A percentile compares a stretch with the other conserved stretches of the same genome.
phyloP scores from a whole-genome alignment of 768 basidiomycete genomes.

The Psilocybe tampanensis region DNA sequence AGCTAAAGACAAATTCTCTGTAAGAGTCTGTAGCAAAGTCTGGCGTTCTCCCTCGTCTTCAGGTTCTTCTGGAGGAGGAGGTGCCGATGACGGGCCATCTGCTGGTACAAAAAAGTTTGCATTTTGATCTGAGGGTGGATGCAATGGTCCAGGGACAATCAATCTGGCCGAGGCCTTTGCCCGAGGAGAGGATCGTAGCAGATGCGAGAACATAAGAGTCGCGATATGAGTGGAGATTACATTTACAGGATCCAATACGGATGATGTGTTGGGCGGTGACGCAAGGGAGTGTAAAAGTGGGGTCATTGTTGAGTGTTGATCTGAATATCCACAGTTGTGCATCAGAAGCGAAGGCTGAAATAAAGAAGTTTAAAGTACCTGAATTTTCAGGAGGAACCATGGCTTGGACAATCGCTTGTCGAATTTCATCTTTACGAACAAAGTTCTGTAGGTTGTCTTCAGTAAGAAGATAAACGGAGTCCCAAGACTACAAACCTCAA shows the following conservation, averaged over 20 bases:
- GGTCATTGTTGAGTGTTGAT: conserved; percentile 50
- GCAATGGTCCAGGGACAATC: conserved; percentile 55
- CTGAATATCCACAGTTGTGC: neutral
- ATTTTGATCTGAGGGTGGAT: conserved; percentile 29
- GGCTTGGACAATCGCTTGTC: conserved; percentile 66
- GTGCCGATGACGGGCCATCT: conserved; percentile 50
- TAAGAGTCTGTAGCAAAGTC: conserved; percentile 79
- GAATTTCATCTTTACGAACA: conserved; percentile 71
- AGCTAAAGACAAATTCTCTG: conserved; percentile 88
- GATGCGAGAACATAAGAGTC: conserved; percentile 76
- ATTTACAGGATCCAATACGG: conserved; percentile 49
- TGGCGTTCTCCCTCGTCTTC: conserved; percentile 70
- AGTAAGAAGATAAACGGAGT: neutral
- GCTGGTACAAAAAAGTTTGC: conserved; percentile 78
- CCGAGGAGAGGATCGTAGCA: conserved; percentile 67
- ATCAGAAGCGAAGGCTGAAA: too few species aligned
- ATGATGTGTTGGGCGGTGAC: conserved; percentile 58
- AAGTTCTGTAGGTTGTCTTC: conserved; percentile 60
- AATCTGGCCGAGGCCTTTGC: conserved; percentile 65
- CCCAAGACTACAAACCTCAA: conserved; percentile 59
- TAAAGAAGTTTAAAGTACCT: conserved; percentile 16
- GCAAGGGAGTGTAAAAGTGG: conserved; percentile 74
- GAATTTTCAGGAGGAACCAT: conserved; percentile 68
- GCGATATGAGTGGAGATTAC: conserved; percentile 75
- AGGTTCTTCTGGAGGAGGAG: conserved; percentile 27